Evolutionary conservation across 1,284 basidiomycete species (phyloP).

Genomic region (Moniliella sp.): DNA sequence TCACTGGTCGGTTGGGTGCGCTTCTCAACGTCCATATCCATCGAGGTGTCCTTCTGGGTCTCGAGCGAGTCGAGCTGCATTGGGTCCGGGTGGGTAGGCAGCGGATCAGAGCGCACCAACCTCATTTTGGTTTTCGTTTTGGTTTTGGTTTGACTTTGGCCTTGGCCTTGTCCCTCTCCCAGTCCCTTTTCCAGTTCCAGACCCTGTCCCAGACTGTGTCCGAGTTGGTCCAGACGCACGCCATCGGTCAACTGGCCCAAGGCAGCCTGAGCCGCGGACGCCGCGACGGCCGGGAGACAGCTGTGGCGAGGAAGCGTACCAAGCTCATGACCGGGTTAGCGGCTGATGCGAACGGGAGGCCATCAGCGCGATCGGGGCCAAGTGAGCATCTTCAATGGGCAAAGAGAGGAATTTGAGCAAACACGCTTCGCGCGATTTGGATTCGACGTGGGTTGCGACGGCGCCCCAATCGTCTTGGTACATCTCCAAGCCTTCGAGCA

Average conservation of each 20-base stretch:
- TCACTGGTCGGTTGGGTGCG: no score
- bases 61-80: no score
- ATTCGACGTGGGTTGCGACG: constrained; percentile 75
- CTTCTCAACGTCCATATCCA: constrained; percentile 14
- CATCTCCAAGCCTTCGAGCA: constrained; percentile 91
- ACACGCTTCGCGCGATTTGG: constrained; percentile 74
- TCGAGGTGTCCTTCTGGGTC: constrained; percentile 16
- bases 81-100: no score
- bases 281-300: constrained; percentile 72
- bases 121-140: constrained; percentile 3
- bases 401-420: constrained; percentile 83
- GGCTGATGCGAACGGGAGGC: constrained; percentile 61
- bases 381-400: constrained; percentile 83
- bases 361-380: constrained; percentile 25
- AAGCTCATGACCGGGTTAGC: constrained; percentile 98
- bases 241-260: constrained; percentile 41
- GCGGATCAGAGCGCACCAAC: background rate
- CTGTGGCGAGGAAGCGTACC: constrained; percentile 80
- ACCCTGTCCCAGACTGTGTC: constrained; percentile 2
- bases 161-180: constrained; percentile 15
- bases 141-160: constrained; percentile 3
- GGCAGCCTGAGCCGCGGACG: constrained; percentile 75
- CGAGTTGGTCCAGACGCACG: constrained; percentile 3
- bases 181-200: constrained; percentile 1
- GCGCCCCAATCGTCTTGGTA: constrained; percentile 88